Evolutionary conservation across 352 stramenopile genomes (phyloP), one percentile per base, ranked within the genome.

Genomic region (Phytophthora pisi): DNA sequence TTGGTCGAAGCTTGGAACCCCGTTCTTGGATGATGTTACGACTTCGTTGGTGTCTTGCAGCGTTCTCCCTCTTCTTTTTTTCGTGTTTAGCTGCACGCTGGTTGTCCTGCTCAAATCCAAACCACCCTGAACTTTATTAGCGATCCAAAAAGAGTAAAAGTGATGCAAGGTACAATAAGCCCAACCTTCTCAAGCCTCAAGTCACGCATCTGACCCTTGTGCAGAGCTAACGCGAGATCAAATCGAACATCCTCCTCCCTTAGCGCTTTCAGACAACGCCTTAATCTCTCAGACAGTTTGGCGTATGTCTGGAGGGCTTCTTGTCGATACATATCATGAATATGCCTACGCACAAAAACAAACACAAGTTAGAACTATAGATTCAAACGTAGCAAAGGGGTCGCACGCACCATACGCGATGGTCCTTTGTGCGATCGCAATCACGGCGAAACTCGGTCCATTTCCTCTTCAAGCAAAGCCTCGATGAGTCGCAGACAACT

Each of bases 11-110:
- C 61, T 62, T 66, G 5, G 34, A 49, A 42, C 51, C 70, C 8
- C 70, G 60, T 0, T 72, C 66, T 11, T 69, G 13, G 2, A 68
- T 77, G 36, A 72, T 81, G 51, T 72, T 65, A 18, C 66, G 66
- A 51, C 74, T 78, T 4, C 58, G 28, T 13, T 66, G 42, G 23
- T 53, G 71, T 4, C 61, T 55, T 47, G 59, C 51, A n/a, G 66
- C 24, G 49, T 78, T 51, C 31, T 77, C 56, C n/a, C 77, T 52
- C 18, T 64, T 64, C 11, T 65, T 64, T 31, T 68, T 74, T 8
- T 61, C 43, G 7, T 72, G 47, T 13, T 59, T 67, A 28, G 66
- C 50, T 10, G 62, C 53, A 40, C 74, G 72, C 51, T 67, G 55
- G 5, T 75, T 79, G 23, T 70, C 68, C 74, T 81, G 18, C 2